Evolutionary conservation across 2,329 filamentous ascomycete species (phyloP), one percentile per base, ranked within the genome.

Genomic region (Penicillium sp.): DNA sequence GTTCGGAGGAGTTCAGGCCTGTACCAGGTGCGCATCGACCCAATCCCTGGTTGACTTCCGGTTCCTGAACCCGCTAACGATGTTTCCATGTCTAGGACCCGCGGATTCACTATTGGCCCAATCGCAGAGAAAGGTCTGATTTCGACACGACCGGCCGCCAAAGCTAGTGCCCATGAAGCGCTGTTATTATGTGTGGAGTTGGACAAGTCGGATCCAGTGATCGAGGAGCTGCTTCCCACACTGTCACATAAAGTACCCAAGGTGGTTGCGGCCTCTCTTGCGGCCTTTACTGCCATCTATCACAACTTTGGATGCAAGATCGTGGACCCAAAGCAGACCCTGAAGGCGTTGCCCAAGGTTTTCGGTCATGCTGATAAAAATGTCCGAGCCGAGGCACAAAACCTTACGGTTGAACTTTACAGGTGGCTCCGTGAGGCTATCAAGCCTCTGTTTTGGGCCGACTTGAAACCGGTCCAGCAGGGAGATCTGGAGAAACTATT

Each of bases 321-420:
- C 16, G 88, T 94, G 46, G 94, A 99, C 68, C 91, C 95, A 3
- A 97, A 99, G 71, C 88, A 90, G 1, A 86, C 95, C 18, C 82
- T 97, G 55, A 97, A 97, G 71, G 78, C 84, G 10, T 79, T 99
- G 2, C 92, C 94, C 3, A 96, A 96, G 70, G 88, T 88, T 2
- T 99, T 97, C 69, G 91, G 90, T 18, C 94, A 97, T 71, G 93
- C 94, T 31, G 94, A 99, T 80, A 99, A 99, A 76, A 97, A 97
- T 71, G 90, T 99, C 14, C 88, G 94, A 74, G 92, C 92, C 3
- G 94, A 97, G 72, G 92, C 92, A 27, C 94, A 94, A 44, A 92
- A 88, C 64, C 79, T 99, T 53, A 89, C 93, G 0, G 90, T 97
- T 45, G 95, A 99, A 70, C 84, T 99, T 54, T 99, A 99, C 75